Conservation (phyloP, 2,329 filamentous ascomycete genomes). For the Aureobasidium lini region DNA sequence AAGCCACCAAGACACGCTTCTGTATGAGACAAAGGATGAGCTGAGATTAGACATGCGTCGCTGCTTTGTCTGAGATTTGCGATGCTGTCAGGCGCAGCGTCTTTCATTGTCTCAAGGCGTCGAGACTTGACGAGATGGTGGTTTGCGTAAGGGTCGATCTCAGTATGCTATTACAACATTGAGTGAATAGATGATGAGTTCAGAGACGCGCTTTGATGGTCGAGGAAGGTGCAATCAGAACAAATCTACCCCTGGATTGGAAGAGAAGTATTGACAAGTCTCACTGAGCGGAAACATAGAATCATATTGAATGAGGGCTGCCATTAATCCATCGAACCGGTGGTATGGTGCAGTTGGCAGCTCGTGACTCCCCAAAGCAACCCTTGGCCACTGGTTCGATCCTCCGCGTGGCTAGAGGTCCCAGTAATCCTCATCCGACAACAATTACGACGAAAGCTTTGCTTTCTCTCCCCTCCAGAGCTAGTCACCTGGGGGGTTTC, state of each 20-base stretch:
- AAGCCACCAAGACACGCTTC: neutral
- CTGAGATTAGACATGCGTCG: neutral
- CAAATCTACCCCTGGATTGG: neutral
- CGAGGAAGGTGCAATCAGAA: neutral
- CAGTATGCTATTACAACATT: neutral
- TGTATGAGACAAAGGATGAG: neutral
- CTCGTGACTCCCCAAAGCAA: neutral
- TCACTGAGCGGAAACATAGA: too few relatives aligned
- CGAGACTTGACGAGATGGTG: neutral
- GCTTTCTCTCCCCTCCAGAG: neutral
- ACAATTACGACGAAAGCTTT: neutral
- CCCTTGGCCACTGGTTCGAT: neutral
- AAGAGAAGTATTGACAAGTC: neutral
- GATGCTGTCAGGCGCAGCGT: neutral
- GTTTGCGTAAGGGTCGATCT: too few relatives aligned
- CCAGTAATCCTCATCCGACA: neutral
- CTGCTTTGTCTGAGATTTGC: slow-evolving; percentile 3
- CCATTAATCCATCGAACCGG: neutral
- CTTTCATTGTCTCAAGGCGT: neutral
- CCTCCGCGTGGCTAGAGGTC: neutral
- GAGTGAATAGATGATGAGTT: too few relatives aligned
- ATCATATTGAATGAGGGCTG: neutral
- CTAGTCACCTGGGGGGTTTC: neutral
- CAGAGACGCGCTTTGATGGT: neutral
- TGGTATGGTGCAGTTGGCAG: neutral